A percentile compares a stretch with the other conserved stretches of the same genome.
Evolutionary conservation across 768 basidiomycete species (phyloP).

Genomic region (Dioszegia hungarica): DNA sequence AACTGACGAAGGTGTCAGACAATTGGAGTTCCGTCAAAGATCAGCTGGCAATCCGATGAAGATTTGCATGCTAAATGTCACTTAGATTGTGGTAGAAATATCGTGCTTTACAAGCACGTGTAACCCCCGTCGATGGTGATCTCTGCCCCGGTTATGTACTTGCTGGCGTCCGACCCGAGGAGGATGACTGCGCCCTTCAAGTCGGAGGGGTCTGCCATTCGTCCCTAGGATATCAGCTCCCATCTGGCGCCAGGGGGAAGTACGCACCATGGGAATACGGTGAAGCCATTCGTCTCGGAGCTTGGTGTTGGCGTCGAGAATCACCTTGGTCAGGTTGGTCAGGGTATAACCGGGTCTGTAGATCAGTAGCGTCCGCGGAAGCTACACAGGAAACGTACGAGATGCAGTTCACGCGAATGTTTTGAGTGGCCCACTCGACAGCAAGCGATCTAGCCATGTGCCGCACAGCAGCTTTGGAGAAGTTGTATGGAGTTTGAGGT

Average conservation of each 20-base stretch:
- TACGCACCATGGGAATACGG: slow-evolving; percentile 44
- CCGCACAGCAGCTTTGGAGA: slow-evolving; percentile 73
- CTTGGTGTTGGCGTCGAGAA: slow-evolving; percentile 68
- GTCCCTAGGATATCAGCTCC: slow-evolving; percentile 51
- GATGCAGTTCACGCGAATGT: slow-evolving; percentile 72
- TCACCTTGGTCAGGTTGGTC: slow-evolving; percentile 78
- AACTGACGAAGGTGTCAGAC: too few relatives aligned
- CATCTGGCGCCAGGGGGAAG: neutral
- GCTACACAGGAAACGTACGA: slow-evolving; percentile 50
- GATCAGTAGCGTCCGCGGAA: slow-evolving; percentile 48
- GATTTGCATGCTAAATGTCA: too few relatives aligned
- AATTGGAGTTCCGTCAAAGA: neutral
- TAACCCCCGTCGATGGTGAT: slow-evolving; percentile 77
- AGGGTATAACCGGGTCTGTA: slow-evolving; percentile 92
- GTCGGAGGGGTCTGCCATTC: slow-evolving; percentile 90
- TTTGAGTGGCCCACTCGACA: slow-evolving; percentile 91
- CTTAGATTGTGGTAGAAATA: too few relatives aligned
- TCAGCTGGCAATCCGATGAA: too few relatives aligned
- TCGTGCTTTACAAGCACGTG: slow-evolving; percentile 53
- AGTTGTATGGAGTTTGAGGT: slow-evolving; percentile 92
- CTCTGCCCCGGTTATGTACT: slow-evolving; percentile 76
- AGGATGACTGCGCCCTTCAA: slow-evolving; percentile 82
- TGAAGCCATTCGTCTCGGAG: slow-evolving; percentile 58
- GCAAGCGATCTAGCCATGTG: slow-evolving; percentile 90
- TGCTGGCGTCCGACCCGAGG: slow-evolving; percentile 81